Conservation (phyloP, 768 basidiomycete genomes). For the Coprinopsis strossmayeri region DNA sequence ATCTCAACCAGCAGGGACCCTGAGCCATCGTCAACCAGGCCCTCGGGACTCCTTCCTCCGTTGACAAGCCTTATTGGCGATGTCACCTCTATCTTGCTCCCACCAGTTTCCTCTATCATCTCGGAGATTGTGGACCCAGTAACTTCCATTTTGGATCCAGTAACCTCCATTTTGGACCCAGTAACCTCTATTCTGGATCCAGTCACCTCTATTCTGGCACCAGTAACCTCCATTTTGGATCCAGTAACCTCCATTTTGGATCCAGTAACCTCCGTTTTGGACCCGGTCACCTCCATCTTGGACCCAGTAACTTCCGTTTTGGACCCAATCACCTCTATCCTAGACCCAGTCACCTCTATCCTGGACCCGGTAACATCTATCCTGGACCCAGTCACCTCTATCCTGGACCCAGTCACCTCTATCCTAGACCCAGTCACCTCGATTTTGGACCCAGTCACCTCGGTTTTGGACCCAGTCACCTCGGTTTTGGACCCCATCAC, state of each 20-base stretch:
- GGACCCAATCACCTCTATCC: not conserved
- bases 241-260: not conserved
- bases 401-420: not conserved
- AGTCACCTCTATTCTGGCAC: not conserved
- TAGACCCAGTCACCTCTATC: not conserved
- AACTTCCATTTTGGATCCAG: too few relatives aligned
- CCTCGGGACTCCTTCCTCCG: too few relatives aligned
- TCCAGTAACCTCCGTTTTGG: not conserved
- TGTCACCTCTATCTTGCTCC: too few relatives aligned
- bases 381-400: not conserved
- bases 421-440: not conserved
- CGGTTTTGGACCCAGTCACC: slow-evolving; percentile 1
- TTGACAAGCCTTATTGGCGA: too few relatives aligned
- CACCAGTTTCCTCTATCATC: too few relatives aligned
- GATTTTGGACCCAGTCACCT: not conserved
- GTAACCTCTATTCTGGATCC: not conserved
- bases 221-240: not conserved
- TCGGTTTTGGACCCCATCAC: slow-evolving; percentile 1
- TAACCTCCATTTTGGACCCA: not conserved
- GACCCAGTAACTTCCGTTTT: not conserved
- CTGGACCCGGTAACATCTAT: not conserved
- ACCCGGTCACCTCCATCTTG: not conserved
- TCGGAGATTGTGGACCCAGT: too few relatives aligned
- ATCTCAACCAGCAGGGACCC: slow-evolving; percentile 8
- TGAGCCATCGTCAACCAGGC: slow-evolving; percentile 1